Conservation (phyloP, 805 yeast species). For the Candida broadrunensis region DNA sequence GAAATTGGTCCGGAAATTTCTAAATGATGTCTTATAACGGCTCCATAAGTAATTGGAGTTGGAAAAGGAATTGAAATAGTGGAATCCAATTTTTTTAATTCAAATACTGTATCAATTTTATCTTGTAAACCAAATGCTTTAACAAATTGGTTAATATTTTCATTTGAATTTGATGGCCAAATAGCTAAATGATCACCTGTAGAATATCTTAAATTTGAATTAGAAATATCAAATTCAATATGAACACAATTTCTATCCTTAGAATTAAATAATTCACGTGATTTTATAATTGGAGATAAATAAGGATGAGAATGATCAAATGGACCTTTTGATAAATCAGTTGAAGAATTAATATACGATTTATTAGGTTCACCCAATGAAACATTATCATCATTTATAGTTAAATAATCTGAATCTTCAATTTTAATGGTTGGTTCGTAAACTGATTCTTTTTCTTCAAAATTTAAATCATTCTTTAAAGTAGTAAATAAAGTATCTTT, state of each 20-base stretch:
- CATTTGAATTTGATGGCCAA: constrained; percentile 88
- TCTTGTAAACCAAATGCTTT: constrained; percentile 56
- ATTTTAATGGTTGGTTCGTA: constrained; percentile 69
- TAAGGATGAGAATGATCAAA: constrained; percentile 81
- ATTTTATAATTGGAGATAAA: constrained; percentile 58
- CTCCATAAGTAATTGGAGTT: constrained; percentile 83
- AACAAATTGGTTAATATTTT: constrained; percentile 66
- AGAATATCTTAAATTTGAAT: constrained; percentile 72
- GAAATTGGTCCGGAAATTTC: constrained; percentile 94
- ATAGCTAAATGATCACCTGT: constrained; percentile 97
- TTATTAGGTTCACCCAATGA: constrained; percentile 79
- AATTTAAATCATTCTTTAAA: constrained; percentile 58
- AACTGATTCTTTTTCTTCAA: constrained; percentile 75
- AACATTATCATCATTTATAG: constrained; percentile 28
- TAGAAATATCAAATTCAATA: constrained; percentile 79
- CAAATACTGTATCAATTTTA: constrained; percentile 55
- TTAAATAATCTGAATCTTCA: constrained; percentile 29
- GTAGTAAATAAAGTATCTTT: constrained; percentile 72
- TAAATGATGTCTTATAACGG: constrained; percentile 79
- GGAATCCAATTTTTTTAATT: constrained; percentile 66
- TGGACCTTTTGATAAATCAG: constrained; percentile 59
- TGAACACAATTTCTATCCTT: constrained; percentile 78
- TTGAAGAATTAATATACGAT: constrained; percentile 28
- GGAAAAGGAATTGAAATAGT: constrained; percentile 65
- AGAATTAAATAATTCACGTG: constrained; percentile 71